A percentile compares a stretch with the other conserved stretches of the same genome.
Conservation (phyloP, 2,329 filamentous ascomycete species). For the Huntiella moniliformis region DNA sequence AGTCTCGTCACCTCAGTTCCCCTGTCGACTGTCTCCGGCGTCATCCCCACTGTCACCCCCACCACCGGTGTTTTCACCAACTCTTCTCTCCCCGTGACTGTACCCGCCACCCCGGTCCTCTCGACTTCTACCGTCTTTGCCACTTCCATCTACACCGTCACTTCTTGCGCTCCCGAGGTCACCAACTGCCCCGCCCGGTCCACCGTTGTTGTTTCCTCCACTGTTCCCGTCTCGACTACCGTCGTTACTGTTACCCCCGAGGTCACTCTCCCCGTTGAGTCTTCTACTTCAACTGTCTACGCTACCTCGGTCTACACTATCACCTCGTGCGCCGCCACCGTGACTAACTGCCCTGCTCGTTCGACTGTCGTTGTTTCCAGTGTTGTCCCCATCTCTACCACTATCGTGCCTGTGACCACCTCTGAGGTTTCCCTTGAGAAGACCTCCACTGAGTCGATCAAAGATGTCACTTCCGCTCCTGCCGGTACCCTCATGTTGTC, state of each 20-base stretch:
- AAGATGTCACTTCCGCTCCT: not conserved
- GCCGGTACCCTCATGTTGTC: slow-evolving; percentile 8
- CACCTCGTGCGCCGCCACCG: slow-evolving; percentile 31
- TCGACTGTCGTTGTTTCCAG: slow-evolving; percentile 16
- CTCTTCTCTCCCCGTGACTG: not conserved
- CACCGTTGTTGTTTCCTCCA: not conserved
- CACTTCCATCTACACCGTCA: slow-evolving; percentile 15
- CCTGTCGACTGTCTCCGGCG: not conserved
- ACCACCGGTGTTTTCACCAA: not conserved
- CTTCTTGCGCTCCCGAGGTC: slow-evolving; percentile 17
- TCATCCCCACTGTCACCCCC: not conserved
- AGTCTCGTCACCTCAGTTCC: not conserved
- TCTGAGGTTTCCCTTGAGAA: not conserved
- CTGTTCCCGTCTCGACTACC: slow-evolving; percentile 11
- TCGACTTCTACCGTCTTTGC: not conserved
- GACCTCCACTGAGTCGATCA: not conserved
- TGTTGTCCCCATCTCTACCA: not conserved
- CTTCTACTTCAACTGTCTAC: slow-evolving; percentile 21
- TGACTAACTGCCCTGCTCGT: slow-evolving; percentile 21
- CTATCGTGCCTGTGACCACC: not conserved
- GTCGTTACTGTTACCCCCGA: not conserved
- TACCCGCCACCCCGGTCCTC: not conserved
- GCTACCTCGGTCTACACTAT: slow-evolving; percentile 30
- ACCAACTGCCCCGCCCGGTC: slow-evolving; percentile 17
- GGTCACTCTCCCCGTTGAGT: not conserved